phyloP scores from a whole-genome alignment of 805 yeast species.

The Barnettozyma pratensis region DNA sequence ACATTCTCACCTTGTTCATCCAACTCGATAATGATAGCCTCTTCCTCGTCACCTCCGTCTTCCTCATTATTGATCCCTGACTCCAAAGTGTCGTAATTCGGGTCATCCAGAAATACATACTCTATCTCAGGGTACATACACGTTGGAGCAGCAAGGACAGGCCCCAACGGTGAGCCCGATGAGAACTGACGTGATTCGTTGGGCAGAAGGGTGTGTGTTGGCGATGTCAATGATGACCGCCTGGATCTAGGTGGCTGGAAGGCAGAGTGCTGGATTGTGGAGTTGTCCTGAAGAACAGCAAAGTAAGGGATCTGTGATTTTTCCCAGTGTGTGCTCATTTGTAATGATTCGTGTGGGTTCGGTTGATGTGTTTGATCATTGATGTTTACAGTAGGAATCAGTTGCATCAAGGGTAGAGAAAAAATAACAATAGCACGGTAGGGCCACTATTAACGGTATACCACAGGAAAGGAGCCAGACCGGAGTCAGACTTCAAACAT shows the following conservation, averaged over 20 bases:
- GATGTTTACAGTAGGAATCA: neutral
- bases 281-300: slow-evolving; percentile 16
- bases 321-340: slow-evolving; percentile 15
- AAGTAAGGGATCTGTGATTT: slow-evolving; percentile 22
- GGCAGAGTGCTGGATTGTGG: neutral
- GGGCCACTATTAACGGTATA: too few species aligned
- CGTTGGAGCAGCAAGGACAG: slow-evolving; percentile 1
- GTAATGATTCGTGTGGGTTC: neutral
- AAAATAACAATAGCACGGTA: too few species aligned
- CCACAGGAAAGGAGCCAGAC: too few species aligned
- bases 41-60: slow-evolving; percentile 12
- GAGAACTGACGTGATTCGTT: neutral
- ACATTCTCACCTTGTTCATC: slow-evolving; percentile 17
- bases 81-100: slow-evolving; percentile 14
- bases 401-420: too few species aligned
- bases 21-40: slow-evolving; percentile 21
- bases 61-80: slow-evolving; percentile 1
- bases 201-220: neutral
- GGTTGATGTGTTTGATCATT: neutral
- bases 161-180: neutral
- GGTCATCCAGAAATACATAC: slow-evolving; percentile 25
- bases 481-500: too few species aligned
- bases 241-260: neutral
- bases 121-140: slow-evolving; percentile 23
- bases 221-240: neutral